Base-by-base conservation (phyloP, 2,329 filamentous ascomycete genomes). In the Pyricularia sp. region DNA sequence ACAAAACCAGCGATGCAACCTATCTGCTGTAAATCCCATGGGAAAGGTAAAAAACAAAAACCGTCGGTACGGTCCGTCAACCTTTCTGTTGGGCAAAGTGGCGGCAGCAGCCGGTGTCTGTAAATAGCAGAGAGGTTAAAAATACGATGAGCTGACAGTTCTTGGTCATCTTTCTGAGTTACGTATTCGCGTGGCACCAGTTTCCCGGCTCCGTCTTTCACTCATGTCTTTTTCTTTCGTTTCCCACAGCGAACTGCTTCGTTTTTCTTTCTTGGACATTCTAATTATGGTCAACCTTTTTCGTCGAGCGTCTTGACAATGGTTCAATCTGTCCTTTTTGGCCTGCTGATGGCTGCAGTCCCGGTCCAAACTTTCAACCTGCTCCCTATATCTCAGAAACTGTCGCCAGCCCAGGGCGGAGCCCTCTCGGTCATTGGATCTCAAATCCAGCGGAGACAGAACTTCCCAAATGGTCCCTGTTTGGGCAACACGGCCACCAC, bases 401-500 rank as follows among this genome's bases (percentile, higher is more conserved):
- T 55, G 9, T n/a, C 20, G 7, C 28, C 59, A 2, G 11, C 14
- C 23, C 26, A 23, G 58, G 10, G 28, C 5, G 42, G 7, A 55
- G 42, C 17, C 14, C 28, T 28, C 26, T 30, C 25, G 2, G 3
- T n/a, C 25, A 5, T 20, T 17, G 25, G 59, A 9, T 28, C 28
- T 26, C 58, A 61, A 2, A 9, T 63, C 3, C 25, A 25, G 14
- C 11, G 4, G 4, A 28, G 25, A 14, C 59, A 63, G 12, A 63
- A 20, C 25, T 25, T n/a, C 23, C 10, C 3, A 26, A 28, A 28
- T 20, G 25, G 25, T 6, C 59, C 59, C 1, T 68, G 67, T 55
- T 3, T 31, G 14, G 67, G 67, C 30, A 68, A 68, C 31, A 68
- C 67, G 6, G 30, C 67, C 20, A 42, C 67, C 17, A 68, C 67